These are phyloP conservation scores for Brassica incana DNA, from an alignment of 345 rosid species.

Conservation along the genomic window DNA sequence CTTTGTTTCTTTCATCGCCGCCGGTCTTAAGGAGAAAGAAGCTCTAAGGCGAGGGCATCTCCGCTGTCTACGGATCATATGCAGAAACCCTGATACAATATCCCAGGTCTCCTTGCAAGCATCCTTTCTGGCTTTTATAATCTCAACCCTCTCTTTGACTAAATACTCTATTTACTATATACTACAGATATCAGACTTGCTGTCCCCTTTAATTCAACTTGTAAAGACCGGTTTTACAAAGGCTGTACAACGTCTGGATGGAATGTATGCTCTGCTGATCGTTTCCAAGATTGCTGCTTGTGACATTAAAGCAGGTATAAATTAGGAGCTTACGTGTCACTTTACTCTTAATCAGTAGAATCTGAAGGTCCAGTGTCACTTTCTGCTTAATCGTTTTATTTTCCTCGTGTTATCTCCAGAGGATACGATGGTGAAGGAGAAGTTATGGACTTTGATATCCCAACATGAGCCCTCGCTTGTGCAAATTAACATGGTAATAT, in stretches of 20 bases:
- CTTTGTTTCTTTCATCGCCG: slow-evolving; percentile 63
- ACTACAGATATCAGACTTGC: slow-evolving; percentile 70
- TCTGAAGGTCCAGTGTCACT: slow-evolving; percentile 18
- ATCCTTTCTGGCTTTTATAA: slow-evolving; percentile 8
- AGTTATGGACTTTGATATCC: slow-evolving; percentile 83
- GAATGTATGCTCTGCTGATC: slow-evolving; percentile 79
- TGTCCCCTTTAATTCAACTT: slow-evolving; percentile 87
- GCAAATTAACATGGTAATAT: slow-evolving; percentile 60
- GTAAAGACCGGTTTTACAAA: slow-evolving; percentile 90
- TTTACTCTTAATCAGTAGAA: slow-evolving; percentile 1
- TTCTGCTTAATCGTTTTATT: slow-evolving; percentile 20
- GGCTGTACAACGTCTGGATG: slow-evolving; percentile 90
- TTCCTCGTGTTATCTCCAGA: slow-evolving; percentile 49
- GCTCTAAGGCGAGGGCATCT: slow-evolving; percentile 87
- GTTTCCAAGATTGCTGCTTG: slow-evolving; percentile 78
- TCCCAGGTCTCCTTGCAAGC: slow-evolving; percentile 52
- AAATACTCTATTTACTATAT: slow-evolving; percentile 30
- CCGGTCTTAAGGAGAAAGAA: slow-evolving; percentile 97
- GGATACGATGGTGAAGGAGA: slow-evolving; percentile 84
- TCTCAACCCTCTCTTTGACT: slow-evolving; percentile 12
- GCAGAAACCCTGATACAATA: slow-evolving; percentile 68
- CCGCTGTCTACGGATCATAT: slow-evolving; percentile 63
- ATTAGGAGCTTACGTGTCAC: neutral
- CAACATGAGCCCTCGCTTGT: slow-evolving; percentile 88
- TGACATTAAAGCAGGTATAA: slow-evolving; percentile 87